A percentile compares a stretch with the other conserved stretches of the same genome.
phyloP scores from a whole-genome alignment of 257 asterid species.

The Phtheirospermum japonicum region DNA sequence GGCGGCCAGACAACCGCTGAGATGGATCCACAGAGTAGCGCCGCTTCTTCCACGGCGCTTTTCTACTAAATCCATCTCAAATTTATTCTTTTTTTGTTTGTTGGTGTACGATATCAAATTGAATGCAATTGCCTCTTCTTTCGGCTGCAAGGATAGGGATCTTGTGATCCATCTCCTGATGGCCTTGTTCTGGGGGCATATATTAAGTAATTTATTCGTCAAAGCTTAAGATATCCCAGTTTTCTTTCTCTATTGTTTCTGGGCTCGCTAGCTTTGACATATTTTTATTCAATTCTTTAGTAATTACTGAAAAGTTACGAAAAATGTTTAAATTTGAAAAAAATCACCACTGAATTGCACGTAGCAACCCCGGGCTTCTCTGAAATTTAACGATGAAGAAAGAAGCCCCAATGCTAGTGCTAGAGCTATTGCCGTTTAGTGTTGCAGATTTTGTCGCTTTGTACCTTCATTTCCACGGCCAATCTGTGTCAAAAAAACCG shows the following conservation, averaged over 20 bases:
- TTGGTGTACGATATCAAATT: too few species aligned
- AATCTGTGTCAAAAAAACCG: constrained; percentile 62
- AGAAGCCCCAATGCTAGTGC: constrained; percentile 75
- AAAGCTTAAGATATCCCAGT: constrained; percentile 4
- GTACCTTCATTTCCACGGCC: constrained; percentile 40
- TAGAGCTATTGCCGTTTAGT: constrained; percentile 47
- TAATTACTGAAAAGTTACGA: too few species aligned
- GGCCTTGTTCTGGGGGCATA: constrained; percentile 14
- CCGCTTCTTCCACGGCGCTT: constrained; percentile 28
- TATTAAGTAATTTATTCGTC: not conserved
- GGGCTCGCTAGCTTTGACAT: constrained; percentile 7
- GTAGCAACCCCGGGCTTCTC: constrained; percentile 81
- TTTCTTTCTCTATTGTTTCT: not conserved
- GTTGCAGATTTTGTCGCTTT: constrained; percentile 57
- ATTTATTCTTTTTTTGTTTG: not conserved
- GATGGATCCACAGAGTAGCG: constrained; percentile 48
- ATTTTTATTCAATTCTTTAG: too few species aligned
- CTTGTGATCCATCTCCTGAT: not conserved
- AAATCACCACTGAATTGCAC: too few species aligned
- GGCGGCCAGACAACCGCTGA: constrained; percentile 65
- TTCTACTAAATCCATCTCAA: constrained; percentile 52
- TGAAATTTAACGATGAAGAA: constrained; percentile 35
- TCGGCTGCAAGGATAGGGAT: not conserved
- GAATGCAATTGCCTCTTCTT: not conserved
- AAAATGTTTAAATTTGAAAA: too few species aligned